These are phyloP conservation scores for Friedmanniomyces endolithicus DNA, from an alignment of 495 filamentous ascomycete species.

Conservation along the genomic window DNA sequence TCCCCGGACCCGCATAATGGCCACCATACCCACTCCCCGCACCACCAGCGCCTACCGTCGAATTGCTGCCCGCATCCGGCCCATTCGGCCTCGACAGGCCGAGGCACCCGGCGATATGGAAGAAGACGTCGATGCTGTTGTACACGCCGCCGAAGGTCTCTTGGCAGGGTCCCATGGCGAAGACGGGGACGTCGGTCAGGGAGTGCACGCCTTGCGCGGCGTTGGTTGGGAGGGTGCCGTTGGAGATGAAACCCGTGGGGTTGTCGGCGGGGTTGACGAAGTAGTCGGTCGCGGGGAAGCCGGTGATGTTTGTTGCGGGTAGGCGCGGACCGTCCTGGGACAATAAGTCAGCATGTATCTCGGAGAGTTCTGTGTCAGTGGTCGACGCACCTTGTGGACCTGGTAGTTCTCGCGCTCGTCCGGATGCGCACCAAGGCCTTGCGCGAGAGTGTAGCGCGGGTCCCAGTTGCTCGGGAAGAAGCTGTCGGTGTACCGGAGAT, in stretches of 20 bases:
- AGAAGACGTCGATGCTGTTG: constrained; percentile 59
- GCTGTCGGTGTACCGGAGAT: constrained; percentile 45
- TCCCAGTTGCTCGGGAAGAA: constrained; percentile 65
- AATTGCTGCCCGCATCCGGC: not conserved
- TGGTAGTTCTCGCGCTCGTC: constrained; percentile 56
- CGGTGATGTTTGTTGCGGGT: constrained; percentile 40
- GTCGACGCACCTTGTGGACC: no score
- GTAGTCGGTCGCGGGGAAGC: constrained; percentile 33
- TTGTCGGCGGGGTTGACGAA: constrained; percentile 50
- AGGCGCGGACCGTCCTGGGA: constrained; percentile 32
- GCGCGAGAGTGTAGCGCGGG: constrained; percentile 59
- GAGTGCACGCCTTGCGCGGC: constrained; percentile 53
- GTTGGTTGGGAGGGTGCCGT: constrained; percentile 50
- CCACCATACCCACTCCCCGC: constrained; percentile 1
- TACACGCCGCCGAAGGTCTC: constrained; percentile 57
- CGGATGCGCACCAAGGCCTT: constrained; percentile 50
- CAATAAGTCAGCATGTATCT: no score
- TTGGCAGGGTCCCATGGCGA: constrained; percentile 58
- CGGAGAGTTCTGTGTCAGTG: no score
- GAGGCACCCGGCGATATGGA: constrained; percentile 55
- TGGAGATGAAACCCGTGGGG: constrained; percentile 50
- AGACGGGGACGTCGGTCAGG: constrained; percentile 65
- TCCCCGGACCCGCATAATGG: not conserved
- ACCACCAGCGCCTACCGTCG: not conserved
- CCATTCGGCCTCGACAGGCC: constrained; percentile 36